Conservation (phyloP, 352 stramenopile species). For the Phytopythium montanum region DNA sequence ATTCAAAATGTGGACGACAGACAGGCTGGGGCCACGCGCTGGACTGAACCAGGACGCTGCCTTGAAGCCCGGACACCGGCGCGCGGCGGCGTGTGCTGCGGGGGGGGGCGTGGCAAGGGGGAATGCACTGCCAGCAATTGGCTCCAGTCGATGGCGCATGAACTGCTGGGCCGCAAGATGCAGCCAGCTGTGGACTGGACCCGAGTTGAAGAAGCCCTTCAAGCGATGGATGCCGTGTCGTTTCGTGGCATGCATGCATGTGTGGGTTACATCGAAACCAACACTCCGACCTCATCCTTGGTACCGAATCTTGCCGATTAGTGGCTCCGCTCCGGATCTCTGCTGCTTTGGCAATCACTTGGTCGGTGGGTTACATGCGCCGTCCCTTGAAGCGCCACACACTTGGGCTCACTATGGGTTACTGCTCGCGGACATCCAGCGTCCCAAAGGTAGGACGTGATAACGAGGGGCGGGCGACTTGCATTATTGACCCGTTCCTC, state of each 20-base stretch:
- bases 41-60: not conserved
- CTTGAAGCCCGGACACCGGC: not conserved
- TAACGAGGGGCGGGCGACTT: not conserved
- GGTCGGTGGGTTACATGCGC: not conserved
- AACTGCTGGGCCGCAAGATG: not conserved
- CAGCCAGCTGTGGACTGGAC: too few relatives aligned
- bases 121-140: not conserved
- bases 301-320: not conserved
- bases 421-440: not conserved
- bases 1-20: not conserved
- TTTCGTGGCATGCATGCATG: not conserved
- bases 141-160: not conserved
- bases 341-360: not conserved
- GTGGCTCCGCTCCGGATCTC: slow-evolving; percentile 1
- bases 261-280: not conserved
- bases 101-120: too few relatives aligned
- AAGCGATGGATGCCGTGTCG: not conserved
- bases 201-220: not conserved
- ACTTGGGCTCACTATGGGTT: slow-evolving; percentile 1
- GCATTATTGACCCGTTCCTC: not conserved
- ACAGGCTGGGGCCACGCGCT: not conserved
- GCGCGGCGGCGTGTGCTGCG: not conserved
- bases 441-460: not conserved
- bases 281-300: not conserved
- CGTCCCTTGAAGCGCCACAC: not conserved